phyloP scores from a whole-genome alignment of 805 yeast species.

The Hanseniaspora lachancei region DNA sequence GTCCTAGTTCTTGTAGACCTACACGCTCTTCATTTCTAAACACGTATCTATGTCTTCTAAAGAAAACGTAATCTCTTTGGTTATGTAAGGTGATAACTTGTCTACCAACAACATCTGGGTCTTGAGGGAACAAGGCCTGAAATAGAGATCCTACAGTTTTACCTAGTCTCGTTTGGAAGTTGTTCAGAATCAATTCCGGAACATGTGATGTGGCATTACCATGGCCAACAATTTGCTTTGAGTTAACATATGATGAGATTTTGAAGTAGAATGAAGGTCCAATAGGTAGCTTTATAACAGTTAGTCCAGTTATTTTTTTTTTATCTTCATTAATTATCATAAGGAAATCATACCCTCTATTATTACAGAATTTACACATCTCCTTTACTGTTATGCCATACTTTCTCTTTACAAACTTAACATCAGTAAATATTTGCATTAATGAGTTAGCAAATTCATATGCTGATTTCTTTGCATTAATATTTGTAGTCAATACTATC shows the following conservation, averaged over 20 bases:
- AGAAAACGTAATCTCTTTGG: slow-evolving; percentile 89
- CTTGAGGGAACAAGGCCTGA: slow-evolving; percentile 82
- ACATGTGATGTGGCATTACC: slow-evolving; percentile 82
- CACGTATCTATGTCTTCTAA: slow-evolving; percentile 86
- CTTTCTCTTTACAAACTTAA: slow-evolving; percentile 77
- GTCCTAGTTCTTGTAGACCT: slow-evolving; percentile 92
- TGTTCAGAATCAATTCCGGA: slow-evolving; percentile 85
- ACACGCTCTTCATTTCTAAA: slow-evolving; percentile 84
- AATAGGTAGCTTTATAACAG: slow-evolving; percentile 83
- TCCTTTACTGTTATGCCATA: slow-evolving; percentile 72
- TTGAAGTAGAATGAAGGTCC: slow-evolving; percentile 94
- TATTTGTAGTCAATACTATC: slow-evolving; percentile 78
- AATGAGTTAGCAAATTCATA: slow-evolving; percentile 81
- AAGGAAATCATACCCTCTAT: slow-evolving; percentile 77
- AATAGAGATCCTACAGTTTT: slow-evolving; percentile 84
- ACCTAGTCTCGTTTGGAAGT: slow-evolving; percentile 85
- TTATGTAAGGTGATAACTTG: slow-evolving; percentile 93
- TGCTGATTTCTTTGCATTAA: slow-evolving; percentile 71
- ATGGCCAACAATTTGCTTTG: slow-evolving; percentile 69
- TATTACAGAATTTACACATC: slow-evolving; percentile 69
- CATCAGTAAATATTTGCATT: slow-evolving; percentile 72
- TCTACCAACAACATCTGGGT: slow-evolving; percentile 88
- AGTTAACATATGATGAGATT: slow-evolving; percentile 60
- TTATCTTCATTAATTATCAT: slow-evolving; percentile 88
- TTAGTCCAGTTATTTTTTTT: slow-evolving; percentile 79